These are phyloP conservation scores for Clitoria ternatea DNA, from an alignment of 306 rosid genomes.

Conservation along the genomic window DNA sequence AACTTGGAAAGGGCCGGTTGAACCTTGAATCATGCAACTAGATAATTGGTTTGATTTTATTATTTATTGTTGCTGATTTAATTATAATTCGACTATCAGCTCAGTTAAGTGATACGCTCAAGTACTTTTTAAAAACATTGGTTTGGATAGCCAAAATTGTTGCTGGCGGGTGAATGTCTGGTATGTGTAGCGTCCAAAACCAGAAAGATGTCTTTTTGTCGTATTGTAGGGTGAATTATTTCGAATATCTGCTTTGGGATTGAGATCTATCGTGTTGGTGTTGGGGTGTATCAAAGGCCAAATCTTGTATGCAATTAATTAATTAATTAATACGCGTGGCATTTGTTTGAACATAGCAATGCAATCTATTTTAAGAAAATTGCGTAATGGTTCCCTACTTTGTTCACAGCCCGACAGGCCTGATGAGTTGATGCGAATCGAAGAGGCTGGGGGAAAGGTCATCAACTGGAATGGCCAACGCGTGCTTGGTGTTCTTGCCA, in stretches of 20 bases:
- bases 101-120: too few relatives aligned
- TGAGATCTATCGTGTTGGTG: conserved; percentile 10
- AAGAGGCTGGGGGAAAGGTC: conserved; percentile 89
- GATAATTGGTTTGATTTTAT: too few relatives aligned
- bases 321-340: neutral
- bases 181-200: neutral
- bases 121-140: too few relatives aligned
- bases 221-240: neutral
- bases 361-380: neutral
- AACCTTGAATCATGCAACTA: too few relatives aligned
- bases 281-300: neutral
- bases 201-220: neutral
- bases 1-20: too few relatives aligned
- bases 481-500: conserved; percentile 86
- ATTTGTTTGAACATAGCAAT: neutral
- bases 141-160: neutral
- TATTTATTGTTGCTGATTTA: too few relatives aligned
- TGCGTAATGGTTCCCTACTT: neutral
- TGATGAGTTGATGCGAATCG: conserved; percentile 90
- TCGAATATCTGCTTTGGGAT: neutral
- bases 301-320: neutral
- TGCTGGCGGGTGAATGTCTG: neutral
- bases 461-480: conserved; percentile 91
- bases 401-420: conserved; percentile 63
- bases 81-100: too few relatives aligned